A percentile compares a stretch with the other conserved stretches of the same genome.
Evolutionary conservation across 1,139 yeast species (phyloP).

Genomic region (Suhomyces panamericanus): DNA sequence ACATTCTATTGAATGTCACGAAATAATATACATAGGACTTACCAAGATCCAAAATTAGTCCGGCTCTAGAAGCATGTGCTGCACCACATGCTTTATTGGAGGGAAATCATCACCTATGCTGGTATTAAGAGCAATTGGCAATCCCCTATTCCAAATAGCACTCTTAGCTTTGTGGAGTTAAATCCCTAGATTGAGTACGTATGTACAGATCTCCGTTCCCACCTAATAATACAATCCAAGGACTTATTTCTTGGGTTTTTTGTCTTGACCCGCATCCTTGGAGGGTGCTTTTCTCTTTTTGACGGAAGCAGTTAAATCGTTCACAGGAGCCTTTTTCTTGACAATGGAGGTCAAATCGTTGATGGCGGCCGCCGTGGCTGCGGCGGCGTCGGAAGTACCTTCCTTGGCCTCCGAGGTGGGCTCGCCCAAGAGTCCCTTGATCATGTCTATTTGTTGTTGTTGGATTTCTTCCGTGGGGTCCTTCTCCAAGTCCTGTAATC

Average conservation of each 20-base stretch:
- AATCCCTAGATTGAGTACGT: no score
- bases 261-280: constrained; percentile 3
- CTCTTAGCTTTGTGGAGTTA: no score
- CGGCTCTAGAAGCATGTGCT: no score
- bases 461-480: constrained; percentile 53
- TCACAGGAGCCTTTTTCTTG: constrained; percentile 28
- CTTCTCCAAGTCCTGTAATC: constrained; percentile 52
- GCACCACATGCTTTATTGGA: no score
- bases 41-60: no score
- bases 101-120: no score
- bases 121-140: no score
- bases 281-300: constrained; percentile 15
- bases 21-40: no score
- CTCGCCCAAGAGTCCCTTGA: constrained; percentile 65
- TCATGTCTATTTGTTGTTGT: constrained; percentile 56
- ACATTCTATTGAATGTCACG: no score
- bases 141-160: no score
- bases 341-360: constrained; percentile 40
- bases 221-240: not conserved
- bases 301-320: constrained; percentile 10
- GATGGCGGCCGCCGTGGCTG: constrained; percentile 21
- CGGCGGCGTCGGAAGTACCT: constrained; percentile 11
- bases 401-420: constrained; percentile 23
- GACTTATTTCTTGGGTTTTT: constrained; percentile 6
- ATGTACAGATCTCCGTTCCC: not conserved